Percentiles rank a stretch among this genome's conserved stretches.
Conservation (phyloP, 805 yeast species). For the Ogataea methanolica region DNA sequence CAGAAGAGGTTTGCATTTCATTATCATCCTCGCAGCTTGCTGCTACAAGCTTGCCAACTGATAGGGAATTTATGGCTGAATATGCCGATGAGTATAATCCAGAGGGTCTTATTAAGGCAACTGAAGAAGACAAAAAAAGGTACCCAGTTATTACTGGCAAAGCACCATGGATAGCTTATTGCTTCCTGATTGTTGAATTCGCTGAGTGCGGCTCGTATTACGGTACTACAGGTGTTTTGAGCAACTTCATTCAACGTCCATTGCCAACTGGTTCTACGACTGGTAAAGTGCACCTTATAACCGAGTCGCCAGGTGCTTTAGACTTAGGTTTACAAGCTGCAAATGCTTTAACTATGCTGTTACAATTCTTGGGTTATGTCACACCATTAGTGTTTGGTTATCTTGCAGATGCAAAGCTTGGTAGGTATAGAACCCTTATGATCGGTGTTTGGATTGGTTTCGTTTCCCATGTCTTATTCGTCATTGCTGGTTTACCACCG, state of each 20-base stretch:
- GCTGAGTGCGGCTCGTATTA: slow-evolving; percentile 55
- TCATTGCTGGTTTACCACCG: slow-evolving; percentile 45
- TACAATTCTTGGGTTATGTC: slow-evolving; percentile 46
- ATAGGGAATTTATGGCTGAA: slow-evolving; percentile 17
- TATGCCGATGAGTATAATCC: slow-evolving; percentile 29
- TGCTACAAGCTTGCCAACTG: neutral
- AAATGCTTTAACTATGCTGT: slow-evolving; percentile 41
- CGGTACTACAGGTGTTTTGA: slow-evolving; percentile 39
- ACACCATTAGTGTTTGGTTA: slow-evolving; percentile 51
- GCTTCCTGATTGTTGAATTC: slow-evolving; percentile 46
- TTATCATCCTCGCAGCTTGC: neutral
- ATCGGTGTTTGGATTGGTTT: slow-evolving; percentile 44
- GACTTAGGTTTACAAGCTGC: slow-evolving; percentile 41
- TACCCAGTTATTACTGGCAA: slow-evolving; percentile 39
- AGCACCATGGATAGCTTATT: slow-evolving; percentile 45
- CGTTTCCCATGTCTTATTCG: slow-evolving; percentile 42
- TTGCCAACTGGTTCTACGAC: slow-evolving; percentile 43
- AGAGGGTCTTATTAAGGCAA: slow-evolving; percentile 21
- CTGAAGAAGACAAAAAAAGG: slow-evolving; percentile 27
- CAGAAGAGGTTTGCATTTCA: neutral
- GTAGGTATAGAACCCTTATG: slow-evolving; percentile 46
- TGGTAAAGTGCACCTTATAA: slow-evolving; percentile 33
- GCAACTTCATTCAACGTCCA: slow-evolving; percentile 50
- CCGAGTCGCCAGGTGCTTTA: slow-evolving; percentile 46
- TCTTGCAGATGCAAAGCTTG: slow-evolving; percentile 44